These are phyloP conservation scores for Quercus robur DNA, from an alignment of 306 rosid species.

Conservation along the genomic window DNA sequence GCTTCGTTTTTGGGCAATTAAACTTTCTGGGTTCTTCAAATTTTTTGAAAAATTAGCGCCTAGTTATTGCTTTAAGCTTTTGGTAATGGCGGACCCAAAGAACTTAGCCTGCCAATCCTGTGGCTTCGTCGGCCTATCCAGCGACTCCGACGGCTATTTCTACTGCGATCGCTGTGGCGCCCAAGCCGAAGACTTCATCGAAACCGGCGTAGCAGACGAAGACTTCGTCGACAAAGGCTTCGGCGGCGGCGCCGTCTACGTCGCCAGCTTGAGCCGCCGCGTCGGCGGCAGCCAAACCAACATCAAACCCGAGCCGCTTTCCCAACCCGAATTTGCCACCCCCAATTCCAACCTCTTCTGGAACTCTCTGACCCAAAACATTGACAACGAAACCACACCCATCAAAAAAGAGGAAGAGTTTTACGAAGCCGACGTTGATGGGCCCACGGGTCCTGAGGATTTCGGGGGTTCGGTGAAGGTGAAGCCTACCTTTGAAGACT, in stretches of 20 bases:
- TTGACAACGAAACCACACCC: slow-evolving; percentile 11
- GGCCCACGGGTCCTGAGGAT: slow-evolving; percentile 48
- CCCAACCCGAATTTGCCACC: slow-evolving; percentile 46
- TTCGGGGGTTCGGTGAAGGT: slow-evolving; percentile 32
- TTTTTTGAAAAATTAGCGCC: no score
- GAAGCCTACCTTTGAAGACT: slow-evolving; percentile 41
- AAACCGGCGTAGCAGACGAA: slow-evolving; percentile 62
- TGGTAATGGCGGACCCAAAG: slow-evolving; percentile 33
- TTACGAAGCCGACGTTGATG: slow-evolving; percentile 20
- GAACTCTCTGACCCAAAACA: slow-evolving; percentile 32
- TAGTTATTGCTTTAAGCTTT: no score
- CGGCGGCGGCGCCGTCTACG: slow-evolving; percentile 45
- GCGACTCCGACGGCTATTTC: slow-evolving; percentile 63
- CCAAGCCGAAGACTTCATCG: slow-evolving; percentile 49
- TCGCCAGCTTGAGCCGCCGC: slow-evolving; percentile 47
- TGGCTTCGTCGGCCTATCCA: slow-evolving; percentile 36
- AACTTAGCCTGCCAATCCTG: slow-evolving; percentile 50
- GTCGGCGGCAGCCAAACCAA: slow-evolving; percentile 10
- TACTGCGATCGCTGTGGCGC: slow-evolving; percentile 60
- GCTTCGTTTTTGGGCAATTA: no score
- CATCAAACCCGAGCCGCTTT: slow-evolving; percentile 44
- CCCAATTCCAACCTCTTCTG: slow-evolving; percentile 37
- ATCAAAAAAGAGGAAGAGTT: slow-evolving; percentile 24
- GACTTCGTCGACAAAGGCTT: slow-evolving; percentile 41
- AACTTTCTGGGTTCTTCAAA: no score